These are phyloP conservation scores for Thermothielavioides terrestris DNA, from an alignment of 495 filamentous ascomycete genomes.

Conservation along the genomic window DNA sequence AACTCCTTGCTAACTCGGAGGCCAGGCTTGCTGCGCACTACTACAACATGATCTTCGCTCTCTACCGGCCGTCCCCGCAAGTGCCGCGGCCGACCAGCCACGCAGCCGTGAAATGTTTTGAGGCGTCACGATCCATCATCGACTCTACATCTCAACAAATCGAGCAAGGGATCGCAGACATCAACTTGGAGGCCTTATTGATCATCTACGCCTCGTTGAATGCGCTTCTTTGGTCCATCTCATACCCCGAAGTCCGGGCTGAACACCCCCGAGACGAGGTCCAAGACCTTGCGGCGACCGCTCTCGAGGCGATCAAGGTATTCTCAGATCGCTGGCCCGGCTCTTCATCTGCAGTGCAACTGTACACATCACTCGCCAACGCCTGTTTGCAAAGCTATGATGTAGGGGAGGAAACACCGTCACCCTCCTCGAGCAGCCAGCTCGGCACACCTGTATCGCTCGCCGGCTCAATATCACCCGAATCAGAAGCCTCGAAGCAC, in stretches of 20 bases:
- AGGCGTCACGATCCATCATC: constrained; percentile 73
- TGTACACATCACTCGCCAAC: constrained; percentile 70
- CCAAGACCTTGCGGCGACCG: constrained; percentile 57
- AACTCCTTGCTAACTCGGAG: neutral
- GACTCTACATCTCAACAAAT: constrained; percentile 69
- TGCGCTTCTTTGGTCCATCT: constrained; percentile 79
- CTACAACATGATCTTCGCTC: constrained; percentile 75
- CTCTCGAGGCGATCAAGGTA: constrained; percentile 63
- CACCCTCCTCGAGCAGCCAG: constrained; percentile 47
- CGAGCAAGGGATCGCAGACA: constrained; percentile 60
- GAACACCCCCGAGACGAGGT: constrained; percentile 61
- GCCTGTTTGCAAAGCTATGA: constrained; percentile 79
- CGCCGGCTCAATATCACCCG: constrained; percentile 36
- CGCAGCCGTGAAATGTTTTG: constrained; percentile 70
- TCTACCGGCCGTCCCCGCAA: constrained; percentile 83
- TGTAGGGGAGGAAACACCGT: constrained; percentile 40
- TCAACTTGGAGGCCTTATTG: constrained; percentile 88
- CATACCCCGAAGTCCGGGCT: constrained; percentile 70
- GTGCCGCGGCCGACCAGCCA: constrained; percentile 68
- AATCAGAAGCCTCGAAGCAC: constrained; percentile 25
- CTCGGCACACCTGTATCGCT: constrained; percentile 54
- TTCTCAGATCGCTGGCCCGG: constrained; percentile 84
- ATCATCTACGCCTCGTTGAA: constrained; percentile 81
- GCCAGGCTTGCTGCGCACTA: constrained; percentile 65
- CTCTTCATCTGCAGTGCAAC: constrained; percentile 66